phyloP scores from a whole-genome alignment of 768 basidiomycete genomes.

The Tremella yokohamensis region DNA sequence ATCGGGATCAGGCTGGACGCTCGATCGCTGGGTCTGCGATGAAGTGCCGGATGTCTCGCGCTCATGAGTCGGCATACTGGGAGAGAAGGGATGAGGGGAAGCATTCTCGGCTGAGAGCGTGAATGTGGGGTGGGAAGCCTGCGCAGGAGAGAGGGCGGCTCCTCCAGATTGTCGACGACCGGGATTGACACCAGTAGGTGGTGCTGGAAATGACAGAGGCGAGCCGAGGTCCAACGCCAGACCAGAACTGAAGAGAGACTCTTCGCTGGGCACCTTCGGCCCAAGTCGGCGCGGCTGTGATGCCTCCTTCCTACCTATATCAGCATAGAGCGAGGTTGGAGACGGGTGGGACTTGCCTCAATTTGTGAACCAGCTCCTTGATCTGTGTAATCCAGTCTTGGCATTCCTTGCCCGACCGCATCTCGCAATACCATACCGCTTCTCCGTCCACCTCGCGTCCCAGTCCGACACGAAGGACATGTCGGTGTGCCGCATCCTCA shows the following conservation, averaged over 20 bases:
- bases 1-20: background rate
- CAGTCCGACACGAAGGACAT: background rate
- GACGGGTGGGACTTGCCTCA: background rate
- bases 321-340: background rate
- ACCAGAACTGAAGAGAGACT: background rate
- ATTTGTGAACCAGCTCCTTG: background rate
- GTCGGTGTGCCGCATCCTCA: background rate
- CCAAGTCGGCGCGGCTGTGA: background rate
- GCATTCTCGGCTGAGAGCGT: background rate
- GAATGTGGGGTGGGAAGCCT: background rate
- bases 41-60: slow-evolving; percentile 1
- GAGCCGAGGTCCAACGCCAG: slow-evolving; percentile 4
- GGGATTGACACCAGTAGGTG: background rate
- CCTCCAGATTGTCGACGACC: background rate
- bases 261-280: background rate
- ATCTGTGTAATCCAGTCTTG: slow-evolving; percentile 3
- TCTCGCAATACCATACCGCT: slow-evolving; percentile 3
- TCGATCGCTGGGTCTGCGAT: background rate
- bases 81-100: background rate
- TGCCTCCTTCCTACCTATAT: background rate
- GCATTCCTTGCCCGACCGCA: background rate
- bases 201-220: background rate
- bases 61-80: background rate
- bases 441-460: background rate
- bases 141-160: background rate